Conservation (phyloP, 768 basidiomycete species). For the Rubroboletus pulcherrimus region DNA sequence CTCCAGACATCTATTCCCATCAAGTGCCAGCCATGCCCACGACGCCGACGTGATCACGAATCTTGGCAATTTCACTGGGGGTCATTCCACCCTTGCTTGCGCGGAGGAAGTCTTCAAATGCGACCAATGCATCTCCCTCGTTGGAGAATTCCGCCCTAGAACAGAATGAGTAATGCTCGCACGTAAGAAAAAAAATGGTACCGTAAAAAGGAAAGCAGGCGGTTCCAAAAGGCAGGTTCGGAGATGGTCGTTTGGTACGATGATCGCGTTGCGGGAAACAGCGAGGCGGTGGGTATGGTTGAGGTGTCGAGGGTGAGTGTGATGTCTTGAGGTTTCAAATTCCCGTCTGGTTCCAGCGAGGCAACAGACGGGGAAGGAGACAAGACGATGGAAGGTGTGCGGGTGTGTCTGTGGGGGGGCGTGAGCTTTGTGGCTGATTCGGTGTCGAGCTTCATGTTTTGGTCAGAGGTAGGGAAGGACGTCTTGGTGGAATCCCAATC, state of each 20-base stretch:
- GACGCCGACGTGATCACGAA: slow-evolving; percentile 84
- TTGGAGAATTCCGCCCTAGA: slow-evolving; percentile 58
- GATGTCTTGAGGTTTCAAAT: slow-evolving; percentile 48
- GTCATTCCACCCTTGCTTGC: slow-evolving; percentile 78
- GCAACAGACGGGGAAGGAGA: slow-evolving; percentile 66
- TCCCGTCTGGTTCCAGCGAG: slow-evolving; percentile 40
- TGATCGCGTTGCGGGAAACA: slow-evolving; percentile 35
- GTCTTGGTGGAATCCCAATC: slow-evolving; percentile 56
- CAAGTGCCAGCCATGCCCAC: slow-evolving; percentile 84
- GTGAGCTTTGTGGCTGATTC: slow-evolving; percentile 26
- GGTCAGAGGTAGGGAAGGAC: slow-evolving; percentile 20
- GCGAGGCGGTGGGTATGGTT: slow-evolving; percentile 42
- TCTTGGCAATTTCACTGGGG: slow-evolving; percentile 85
- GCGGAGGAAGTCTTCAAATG: slow-evolving; percentile 85
- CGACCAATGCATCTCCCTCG: slow-evolving; percentile 59
- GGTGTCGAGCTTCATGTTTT: slow-evolving; percentile 20
- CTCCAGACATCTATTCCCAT: background rate
- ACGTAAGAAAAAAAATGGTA: slow-evolving; percentile 17
- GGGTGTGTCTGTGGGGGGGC: slow-evolving; percentile 45
- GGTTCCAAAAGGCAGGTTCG: slow-evolving; percentile 77
- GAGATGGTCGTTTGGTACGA: slow-evolving; percentile 50
- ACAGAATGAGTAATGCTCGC: background rate
- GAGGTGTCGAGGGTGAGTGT: slow-evolving; percentile 65
- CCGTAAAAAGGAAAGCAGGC: slow-evolving; percentile 62
- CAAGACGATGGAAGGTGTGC: slow-evolving; percentile 75